Base-by-base conservation (phyloP, 2,329 filamentous ascomycete species). In the Metarhizium brunneum region DNA sequence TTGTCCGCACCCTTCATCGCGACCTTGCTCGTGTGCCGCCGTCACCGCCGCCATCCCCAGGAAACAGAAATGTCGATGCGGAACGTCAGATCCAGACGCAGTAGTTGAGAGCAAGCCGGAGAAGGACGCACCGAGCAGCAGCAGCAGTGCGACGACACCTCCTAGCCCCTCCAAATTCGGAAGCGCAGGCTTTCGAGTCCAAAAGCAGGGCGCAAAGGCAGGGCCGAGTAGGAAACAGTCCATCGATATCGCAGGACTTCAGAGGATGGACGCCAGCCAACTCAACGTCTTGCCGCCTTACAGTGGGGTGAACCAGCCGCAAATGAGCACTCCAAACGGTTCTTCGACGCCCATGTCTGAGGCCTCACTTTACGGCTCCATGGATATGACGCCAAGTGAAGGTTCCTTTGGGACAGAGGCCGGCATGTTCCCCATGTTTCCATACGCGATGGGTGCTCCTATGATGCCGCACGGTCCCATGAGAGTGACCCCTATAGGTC, bases 11-110 rank as follows among this genome's bases (percentile, higher is more conserved):
- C 79, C 83, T 6, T 75, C 78, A 35, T 82, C 81, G 52, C 79
- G 79, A 45, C 69, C 71, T n/a, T 88, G 85, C 66, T 77, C 76
- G 38, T 87, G 82, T 65, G 77, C 78, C 47, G 78, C 79, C 57
- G 77, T 88, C n/a, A 86, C 84, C 16, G 82, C 82, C 38, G 82
- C 82, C 7, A 82, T 86, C 55, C 81, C 82, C 1, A 76, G 77
- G 60, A 79, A 79, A 59, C 77, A 82, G 57, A 76, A 76, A 54
- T 85, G 82, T 55, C 69, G 69, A 43, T 85, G 82, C 62, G 74
- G 76, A 36, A 66, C 66, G 6, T 64, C 67, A 54, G 64, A 62
- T 51, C 59, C 29, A 10, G 20, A 60, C 42, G 62, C 65, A 3
- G 62, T 65, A 3, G 58, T 59, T 5, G 56, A 58, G 35, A 53